Conservation (phyloP, 129 eudicot genomes). For the Tagetes erecta region DNA sequence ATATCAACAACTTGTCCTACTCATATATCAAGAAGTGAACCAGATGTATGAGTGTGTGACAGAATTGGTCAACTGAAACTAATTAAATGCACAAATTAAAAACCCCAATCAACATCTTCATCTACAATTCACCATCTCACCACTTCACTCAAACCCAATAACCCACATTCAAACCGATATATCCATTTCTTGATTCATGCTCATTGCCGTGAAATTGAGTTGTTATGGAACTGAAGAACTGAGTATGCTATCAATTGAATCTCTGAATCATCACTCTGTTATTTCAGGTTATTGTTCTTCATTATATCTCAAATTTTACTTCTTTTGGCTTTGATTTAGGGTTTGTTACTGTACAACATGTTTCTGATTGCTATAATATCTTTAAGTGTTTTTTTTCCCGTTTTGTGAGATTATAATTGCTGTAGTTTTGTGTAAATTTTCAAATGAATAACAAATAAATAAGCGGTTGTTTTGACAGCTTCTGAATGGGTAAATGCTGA, state of each 20-base stretch:
- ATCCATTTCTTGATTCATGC: conserved; percentile 1
- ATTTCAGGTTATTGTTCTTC: conserved; percentile 19
- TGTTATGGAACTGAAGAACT: neutral
- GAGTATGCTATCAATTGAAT: neutral
- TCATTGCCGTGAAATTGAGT: conserved; percentile 18
- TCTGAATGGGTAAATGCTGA: no score
- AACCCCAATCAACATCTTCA: conserved; percentile 13
- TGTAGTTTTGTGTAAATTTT: neutral
- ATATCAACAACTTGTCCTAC: no score
- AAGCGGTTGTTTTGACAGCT: no score
- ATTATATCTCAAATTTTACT: neutral
- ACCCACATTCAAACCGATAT: conserved; percentile 3
- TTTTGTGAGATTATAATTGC: neutral
- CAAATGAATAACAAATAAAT: neutral
- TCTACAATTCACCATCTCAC: conserved; percentile 6
- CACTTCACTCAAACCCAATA: conserved; percentile 18
- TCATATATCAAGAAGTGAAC: no score
- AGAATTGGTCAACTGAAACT: conserved; percentile 5
- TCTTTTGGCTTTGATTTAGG: neutral
- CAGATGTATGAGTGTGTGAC: no score
- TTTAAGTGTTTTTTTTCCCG: conserved; percentile 1
- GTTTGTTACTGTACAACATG: neutral
- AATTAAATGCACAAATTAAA: neutral
- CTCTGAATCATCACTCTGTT: conserved; percentile 10
- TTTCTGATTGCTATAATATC: neutral